These are phyloP conservation scores for Chlorella vulgaris DNA, from an alignment of 139 green algal genomes.

Conservation along the genomic window DNA sequence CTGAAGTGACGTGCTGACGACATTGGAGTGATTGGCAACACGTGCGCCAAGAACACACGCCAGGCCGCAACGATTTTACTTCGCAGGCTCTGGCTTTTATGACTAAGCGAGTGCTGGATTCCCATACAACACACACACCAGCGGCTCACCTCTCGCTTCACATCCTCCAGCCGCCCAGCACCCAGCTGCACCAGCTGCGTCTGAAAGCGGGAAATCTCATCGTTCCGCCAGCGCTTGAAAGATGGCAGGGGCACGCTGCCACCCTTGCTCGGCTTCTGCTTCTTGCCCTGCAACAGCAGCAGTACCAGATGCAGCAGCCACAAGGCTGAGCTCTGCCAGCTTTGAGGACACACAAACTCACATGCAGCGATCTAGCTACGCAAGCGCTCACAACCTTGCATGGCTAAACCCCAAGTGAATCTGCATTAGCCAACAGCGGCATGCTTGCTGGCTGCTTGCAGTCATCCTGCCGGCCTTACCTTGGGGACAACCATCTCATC, in stretches of 20 bases:
- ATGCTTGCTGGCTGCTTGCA: neutral
- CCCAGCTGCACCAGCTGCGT: slow-evolving; percentile 58
- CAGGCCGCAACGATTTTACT: too few species aligned
- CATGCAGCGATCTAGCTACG: neutral
- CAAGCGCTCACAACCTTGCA: neutral
- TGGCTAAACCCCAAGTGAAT: too few species aligned
- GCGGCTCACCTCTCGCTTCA: slow-evolving; percentile 27
- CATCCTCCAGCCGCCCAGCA: slow-evolving; percentile 29
- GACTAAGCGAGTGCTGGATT: too few species aligned
- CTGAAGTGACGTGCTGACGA: too few species aligned
- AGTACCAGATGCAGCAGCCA: neutral
- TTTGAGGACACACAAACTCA: too few species aligned
- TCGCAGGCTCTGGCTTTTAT: too few species aligned
- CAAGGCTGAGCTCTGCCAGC: neutral
- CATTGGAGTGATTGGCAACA: neutral
- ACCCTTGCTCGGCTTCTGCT: slow-evolving; percentile 4
- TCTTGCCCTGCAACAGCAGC: slow-evolving; percentile 2
- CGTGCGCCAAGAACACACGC: too few species aligned
- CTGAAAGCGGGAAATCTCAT: slow-evolving; percentile 49
- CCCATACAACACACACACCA: too few species aligned
- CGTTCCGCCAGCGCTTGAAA: slow-evolving; percentile 41
- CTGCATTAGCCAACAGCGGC: neutral
- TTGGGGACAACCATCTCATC: neutral
- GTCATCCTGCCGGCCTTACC: neutral
- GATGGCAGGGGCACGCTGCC: neutral